A percentile compares a stretch with the other conserved stretches of the same genome.
Conservation (phyloP, 305 asterid species). For the Solanum hybrid region DNA sequence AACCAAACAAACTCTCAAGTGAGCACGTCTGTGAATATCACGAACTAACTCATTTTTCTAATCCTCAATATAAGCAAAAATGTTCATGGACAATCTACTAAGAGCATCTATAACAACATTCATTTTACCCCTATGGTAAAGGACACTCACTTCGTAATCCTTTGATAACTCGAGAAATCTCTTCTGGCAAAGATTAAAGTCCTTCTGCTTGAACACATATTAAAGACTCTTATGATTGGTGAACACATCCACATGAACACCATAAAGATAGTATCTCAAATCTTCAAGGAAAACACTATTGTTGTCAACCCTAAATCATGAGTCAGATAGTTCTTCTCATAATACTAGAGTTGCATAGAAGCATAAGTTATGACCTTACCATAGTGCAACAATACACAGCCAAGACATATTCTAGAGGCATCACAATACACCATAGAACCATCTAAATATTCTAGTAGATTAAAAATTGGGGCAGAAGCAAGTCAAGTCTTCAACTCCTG, state of each 20-base stretch:
- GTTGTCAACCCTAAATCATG: background rate
- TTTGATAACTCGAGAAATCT: background rate
- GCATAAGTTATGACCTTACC: background rate
- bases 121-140: background rate
- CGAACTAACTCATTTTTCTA: background rate
- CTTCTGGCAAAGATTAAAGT: background rate
- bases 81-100: background rate
- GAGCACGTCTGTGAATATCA: background rate
- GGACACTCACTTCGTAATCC: background rate
- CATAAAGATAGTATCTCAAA: background rate
- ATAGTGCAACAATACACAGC: background rate
- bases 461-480: background rate
- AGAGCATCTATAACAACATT: background rate
- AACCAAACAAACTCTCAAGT: background rate
- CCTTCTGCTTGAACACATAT: background rate
- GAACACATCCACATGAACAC: background rate
- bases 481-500: background rate
- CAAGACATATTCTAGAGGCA: background rate
- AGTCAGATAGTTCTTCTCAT: background rate
- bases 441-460: background rate
- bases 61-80: background rate
- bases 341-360: background rate
- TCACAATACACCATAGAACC: background rate
- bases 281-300: background rate
- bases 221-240: background rate